These are phyloP conservation scores for Termitomyces sp. DNA, from an alignment of 768 basidiomycete species.

Conservation along the genomic window DNA sequence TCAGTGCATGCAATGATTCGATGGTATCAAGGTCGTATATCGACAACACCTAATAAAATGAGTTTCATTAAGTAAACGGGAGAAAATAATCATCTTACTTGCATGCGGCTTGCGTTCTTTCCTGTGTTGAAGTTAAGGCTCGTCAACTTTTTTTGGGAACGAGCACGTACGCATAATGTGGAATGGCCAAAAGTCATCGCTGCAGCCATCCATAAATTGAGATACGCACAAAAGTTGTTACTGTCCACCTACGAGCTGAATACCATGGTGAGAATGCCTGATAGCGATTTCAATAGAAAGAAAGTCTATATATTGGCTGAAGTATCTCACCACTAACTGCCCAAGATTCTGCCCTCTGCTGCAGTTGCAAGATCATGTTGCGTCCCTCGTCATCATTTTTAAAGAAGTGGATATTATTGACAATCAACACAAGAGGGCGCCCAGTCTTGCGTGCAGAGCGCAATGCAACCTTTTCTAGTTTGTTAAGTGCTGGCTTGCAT, in stretches of 20 bases:
- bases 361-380: constrained; percentile 78
- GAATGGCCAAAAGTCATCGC: constrained; percentile 85
- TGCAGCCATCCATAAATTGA: constrained; percentile 21
- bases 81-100: constrained; percentile 31
- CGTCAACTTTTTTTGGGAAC: constrained; percentile 9
- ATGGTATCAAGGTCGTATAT: constrained; percentile 60
- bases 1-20: constrained; percentile 56
- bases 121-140: constrained; percentile 29
- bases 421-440: constrained; percentile 70
- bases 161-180: constrained; percentile 49
- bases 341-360: constrained; percentile 85
- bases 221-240: constrained; percentile 1
- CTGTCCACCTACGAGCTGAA: constrained; percentile 58
- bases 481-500: constrained; percentile 55
- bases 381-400: constrained; percentile 73
- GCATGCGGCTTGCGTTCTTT: constrained; percentile 70
- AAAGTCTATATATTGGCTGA: constrained; percentile 1
- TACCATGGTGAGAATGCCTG: constrained; percentile 73
- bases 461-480: constrained; percentile 82
- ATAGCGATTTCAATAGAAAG: not conserved
- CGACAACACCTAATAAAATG: constrained; percentile 47
- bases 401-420: constrained; percentile 77
- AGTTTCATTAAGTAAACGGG: not conserved
- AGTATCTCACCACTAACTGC: constrained; percentile 58
- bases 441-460: constrained; percentile 47